These are phyloP conservation scores for Phytophthora brassicae DNA, from an alignment of 352 stramenopile genomes.

Conservation along the genomic window DNA sequence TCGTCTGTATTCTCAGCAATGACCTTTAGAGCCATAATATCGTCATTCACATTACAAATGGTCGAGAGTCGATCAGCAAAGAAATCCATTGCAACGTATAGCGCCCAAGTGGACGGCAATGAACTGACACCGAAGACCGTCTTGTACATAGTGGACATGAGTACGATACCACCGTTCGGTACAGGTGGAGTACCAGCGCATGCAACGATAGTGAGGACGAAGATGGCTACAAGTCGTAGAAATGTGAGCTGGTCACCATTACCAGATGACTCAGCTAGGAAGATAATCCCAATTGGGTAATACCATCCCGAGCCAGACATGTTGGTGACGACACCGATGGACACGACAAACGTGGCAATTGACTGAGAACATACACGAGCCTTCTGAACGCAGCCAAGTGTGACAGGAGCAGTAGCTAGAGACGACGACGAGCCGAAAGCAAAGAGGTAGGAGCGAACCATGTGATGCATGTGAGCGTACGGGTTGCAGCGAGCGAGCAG, in stretches of 20 bases:
- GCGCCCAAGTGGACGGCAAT: constrained; percentile 53
- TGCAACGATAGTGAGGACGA: constrained; percentile 55
- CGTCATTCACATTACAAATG: constrained; percentile 78
- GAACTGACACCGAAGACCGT: constrained; percentile 52
- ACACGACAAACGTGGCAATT: constrained; percentile 76
- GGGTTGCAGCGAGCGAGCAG: constrained; percentile 64
- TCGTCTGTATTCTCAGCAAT: constrained; percentile 76
- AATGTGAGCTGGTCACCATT: constrained; percentile 54
- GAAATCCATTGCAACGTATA: constrained; percentile 67
- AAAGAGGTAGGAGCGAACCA: constrained; percentile 69
- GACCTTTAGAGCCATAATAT: constrained; percentile 77
- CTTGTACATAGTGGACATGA: constrained; percentile 71
- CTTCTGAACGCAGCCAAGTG: constrained; percentile 62
- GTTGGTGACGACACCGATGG: constrained; percentile 65
- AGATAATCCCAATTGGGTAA: constrained; percentile 62
- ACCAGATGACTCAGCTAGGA: constrained; percentile 61
- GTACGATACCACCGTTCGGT: constrained; percentile 45
- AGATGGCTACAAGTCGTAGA: constrained; percentile 48
- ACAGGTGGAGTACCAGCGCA: constrained; percentile 58
- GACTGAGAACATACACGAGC: constrained; percentile 66
- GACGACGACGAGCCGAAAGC: constrained; percentile 70
- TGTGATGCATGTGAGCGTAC: constrained; percentile 65
- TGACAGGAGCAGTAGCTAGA: constrained; percentile 64
- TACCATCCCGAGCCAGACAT: constrained; percentile 61
- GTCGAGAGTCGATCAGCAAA: constrained; percentile 67